phyloP scores from a whole-genome alignment of 75 land plant genomes.

The Sequoiadendron giganteum region DNA sequence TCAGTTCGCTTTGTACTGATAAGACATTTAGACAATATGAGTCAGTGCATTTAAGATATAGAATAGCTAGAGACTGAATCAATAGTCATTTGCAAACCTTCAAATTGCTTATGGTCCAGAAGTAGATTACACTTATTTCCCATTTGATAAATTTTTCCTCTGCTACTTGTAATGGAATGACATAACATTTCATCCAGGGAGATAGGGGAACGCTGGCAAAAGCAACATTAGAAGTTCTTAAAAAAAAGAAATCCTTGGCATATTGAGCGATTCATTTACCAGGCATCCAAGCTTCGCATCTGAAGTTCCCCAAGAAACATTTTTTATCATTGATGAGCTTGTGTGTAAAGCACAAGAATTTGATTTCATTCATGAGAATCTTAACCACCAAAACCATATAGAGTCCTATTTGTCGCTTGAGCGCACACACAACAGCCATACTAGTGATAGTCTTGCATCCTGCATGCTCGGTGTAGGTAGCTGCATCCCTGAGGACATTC shows the following conservation, averaged over 20 bases:
- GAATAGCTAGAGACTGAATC: conserved; percentile 1
- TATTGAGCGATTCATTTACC: conserved; percentile 11
- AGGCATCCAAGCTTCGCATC: conserved; percentile 8
- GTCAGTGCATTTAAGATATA: neutral
- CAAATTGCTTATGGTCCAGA: neutral
- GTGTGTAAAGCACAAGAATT: conserved; percentile 14
- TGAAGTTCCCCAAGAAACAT: conserved; percentile 14
- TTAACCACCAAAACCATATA: no score
- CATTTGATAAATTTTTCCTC: neutral
- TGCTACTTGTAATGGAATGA: neutral
- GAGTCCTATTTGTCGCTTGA: no score
- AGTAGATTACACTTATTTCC: neutral
- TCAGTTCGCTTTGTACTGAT: conserved; percentile 51
- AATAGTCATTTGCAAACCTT: neutral
- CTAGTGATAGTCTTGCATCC: no score
- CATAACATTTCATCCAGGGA: conserved; percentile 11
- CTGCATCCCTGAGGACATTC: no score
- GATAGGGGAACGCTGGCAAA: conserved; percentile 12
- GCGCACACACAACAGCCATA: no score
- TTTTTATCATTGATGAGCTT: conserved; percentile 15
- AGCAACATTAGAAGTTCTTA: conserved; percentile 14
- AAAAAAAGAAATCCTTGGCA: conserved; percentile 13
- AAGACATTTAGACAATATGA: neutral
- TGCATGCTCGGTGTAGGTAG: no score
- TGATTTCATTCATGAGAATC: conserved; percentile 22